phyloP scores from a whole-genome alignment of 2,329 filamentous ascomycete genomes.

The Sporothrix brasiliensis region DNA sequence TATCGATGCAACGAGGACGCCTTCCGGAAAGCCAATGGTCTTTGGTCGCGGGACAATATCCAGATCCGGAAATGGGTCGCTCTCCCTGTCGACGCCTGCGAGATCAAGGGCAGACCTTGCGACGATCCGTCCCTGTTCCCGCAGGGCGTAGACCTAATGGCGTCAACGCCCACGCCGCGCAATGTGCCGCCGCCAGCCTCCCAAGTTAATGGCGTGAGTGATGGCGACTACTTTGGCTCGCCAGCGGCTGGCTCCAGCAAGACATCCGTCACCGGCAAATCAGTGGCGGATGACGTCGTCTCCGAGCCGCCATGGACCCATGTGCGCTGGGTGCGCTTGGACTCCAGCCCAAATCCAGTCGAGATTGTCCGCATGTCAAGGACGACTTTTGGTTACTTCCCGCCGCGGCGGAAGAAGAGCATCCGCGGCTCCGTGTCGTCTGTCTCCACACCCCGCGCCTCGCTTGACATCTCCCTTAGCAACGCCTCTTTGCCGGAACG shows the following conservation, averaged over 20 bases:
- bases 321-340: slow-evolving; percentile 84
- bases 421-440: slow-evolving; percentile 63
- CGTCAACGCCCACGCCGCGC: slow-evolving; percentile 48
- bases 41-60: slow-evolving; percentile 93
- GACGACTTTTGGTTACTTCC: slow-evolving; percentile 85
- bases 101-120: slow-evolving; percentile 73
- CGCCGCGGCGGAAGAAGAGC: slow-evolving; percentile 86
- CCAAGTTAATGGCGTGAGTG: neutral
- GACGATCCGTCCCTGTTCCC: slow-evolving; percentile 54
- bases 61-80: slow-evolving; percentile 80
- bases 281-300: slow-evolving; percentile 39
- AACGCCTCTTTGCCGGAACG: slow-evolving; percentile 39
- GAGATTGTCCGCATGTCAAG: slow-evolving; percentile 85
- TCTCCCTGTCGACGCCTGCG: slow-evolving; percentile 87
- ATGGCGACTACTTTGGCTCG: slow-evolving; percentile 27
- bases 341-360: slow-evolving; percentile 67
- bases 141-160: slow-evolving; percentile 55
- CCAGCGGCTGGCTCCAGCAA: slow-evolving; percentile 34
- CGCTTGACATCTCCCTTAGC: slow-evolving; percentile 61
- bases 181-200: neutral
- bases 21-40: slow-evolving; percentile 83
- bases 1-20: slow-evolving; percentile 85
- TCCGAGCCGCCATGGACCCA: slow-evolving; percentile 76
- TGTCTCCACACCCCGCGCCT: slow-evolving; percentile 67
- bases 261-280: slow-evolving; percentile 28